Evolutionary conservation across 495 filamentous ascomycete genomes (phyloP), one percentile per base, ranked within the genome.

Genomic region (Xylaria grammica): DNA sequence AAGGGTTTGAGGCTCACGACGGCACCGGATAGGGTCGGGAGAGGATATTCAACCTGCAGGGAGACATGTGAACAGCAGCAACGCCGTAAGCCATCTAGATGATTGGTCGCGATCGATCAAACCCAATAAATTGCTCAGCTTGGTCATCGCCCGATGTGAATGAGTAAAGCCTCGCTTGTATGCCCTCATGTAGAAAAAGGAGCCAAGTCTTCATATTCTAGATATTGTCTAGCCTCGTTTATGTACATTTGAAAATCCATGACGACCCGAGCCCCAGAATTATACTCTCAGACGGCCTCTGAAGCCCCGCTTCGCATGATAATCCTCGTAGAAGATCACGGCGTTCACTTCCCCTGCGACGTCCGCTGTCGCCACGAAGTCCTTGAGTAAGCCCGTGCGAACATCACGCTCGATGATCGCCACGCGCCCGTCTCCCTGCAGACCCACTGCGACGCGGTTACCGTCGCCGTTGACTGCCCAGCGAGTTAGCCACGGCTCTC

Each of bases 281-380:
- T 62, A 62, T 44, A 52, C 27, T 17, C 15, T 10, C 19, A 6
- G 15, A 30, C 27, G 27, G n/a, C 10, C 24, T 45, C 4, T 38
- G n/a, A n/a, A n/a, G n/a, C 60, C 15, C 44, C 62, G 63, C 60
- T 50, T 34, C 29, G 61, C 66, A 60, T 63, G 62, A 52, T 67
- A 62, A 8, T 76, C 82, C 74, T 91, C 86, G 58, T 82, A 81
- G 81, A 88, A 91, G 62, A 89, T 78, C 19, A 87, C 83, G 70
- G 83, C 82, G 51, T 83, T 89, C 57, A 89, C 73, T 54, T 79
- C 69, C 24, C 85, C 87, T 57, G 80, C 65, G 27, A 83, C 66
- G 42, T 82, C 78, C 8, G 84, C 70, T 60, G 76, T 67, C 13
- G 81, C 86, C 2, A 84, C 70, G 59, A 78, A 75, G 54, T 85